Conservation (phyloP, 2,329 filamentous ascomycete species). For the Helotiales sp. region DNA sequence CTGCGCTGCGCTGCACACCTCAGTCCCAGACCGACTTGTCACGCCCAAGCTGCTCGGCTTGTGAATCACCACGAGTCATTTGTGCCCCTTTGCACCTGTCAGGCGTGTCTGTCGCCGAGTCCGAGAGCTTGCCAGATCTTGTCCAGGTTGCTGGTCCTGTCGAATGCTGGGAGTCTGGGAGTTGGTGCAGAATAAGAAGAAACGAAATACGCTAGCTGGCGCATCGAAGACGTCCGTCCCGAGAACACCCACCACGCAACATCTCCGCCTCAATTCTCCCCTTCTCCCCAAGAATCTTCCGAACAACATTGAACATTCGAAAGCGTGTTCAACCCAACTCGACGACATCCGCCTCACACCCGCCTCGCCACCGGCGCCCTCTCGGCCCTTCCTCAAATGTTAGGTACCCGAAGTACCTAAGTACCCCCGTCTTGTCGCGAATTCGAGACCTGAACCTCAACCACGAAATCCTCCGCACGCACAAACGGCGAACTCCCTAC, state of each 20-base stretch:
- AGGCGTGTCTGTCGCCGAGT: background rate
- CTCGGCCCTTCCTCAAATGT: slow-evolving; percentile 2
- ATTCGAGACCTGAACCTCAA: slow-evolving; percentile 4
- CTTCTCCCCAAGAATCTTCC: too few species aligned
- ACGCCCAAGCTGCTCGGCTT: background rate
- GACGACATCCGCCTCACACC: background rate
- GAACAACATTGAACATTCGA: background rate
- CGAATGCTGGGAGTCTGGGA: too few species aligned
- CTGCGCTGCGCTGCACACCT: background rate
- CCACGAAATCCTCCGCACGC: slow-evolving; percentile 2
- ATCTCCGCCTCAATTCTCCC: background rate
- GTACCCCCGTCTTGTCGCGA: background rate
- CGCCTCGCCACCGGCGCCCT: slow-evolving; percentile 2
- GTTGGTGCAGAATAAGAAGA: too few species aligned
- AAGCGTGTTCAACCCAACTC: background rate
- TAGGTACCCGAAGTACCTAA: background rate
- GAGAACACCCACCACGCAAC: background rate
- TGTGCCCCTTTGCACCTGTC: background rate
- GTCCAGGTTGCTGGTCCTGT: background rate
- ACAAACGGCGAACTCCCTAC: background rate
- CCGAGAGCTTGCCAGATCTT: too few species aligned
- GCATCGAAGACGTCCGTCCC: too few species aligned
- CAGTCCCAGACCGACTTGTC: background rate
- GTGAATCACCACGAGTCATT: slow-evolving; percentile 7
- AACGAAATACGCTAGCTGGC: too few species aligned